A percentile compares a stretch with the other conserved stretches of the same genome.
phyloP scores from a whole-genome alignment of 352 stramenopile genomes.

The Phytophthora fragariaefolia region DNA sequence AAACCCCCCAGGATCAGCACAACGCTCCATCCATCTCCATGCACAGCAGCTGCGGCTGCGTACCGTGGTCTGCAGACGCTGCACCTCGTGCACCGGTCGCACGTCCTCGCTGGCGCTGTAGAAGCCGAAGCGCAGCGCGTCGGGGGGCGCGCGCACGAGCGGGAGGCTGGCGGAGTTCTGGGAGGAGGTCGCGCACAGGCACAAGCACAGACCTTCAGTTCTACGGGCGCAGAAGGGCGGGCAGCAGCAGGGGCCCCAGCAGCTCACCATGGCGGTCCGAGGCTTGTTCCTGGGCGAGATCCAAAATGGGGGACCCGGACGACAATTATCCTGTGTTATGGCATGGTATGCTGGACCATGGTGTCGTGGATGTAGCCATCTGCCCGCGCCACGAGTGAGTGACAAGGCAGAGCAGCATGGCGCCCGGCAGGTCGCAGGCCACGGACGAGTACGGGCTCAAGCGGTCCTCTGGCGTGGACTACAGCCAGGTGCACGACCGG shows the following conservation, averaged over 20 bases:
- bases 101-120: constrained; percentile 85
- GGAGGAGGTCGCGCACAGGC: not conserved
- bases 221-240: not conserved
- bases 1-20: not conserved
- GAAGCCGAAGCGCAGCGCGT: constrained; percentile 84
- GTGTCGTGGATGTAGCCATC: constrained; percentile 20
- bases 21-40: not conserved
- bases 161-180: constrained; percentile 79
- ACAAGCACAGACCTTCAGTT: constrained; percentile 8
- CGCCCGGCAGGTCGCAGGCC: constrained; percentile 28
- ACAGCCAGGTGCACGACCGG: constrained; percentile 79
- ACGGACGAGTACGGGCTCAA: constrained; percentile 73
- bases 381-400: not conserved
- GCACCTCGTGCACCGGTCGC: constrained; percentile 83
- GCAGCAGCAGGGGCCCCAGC: not conserved
- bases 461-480: constrained; percentile 84
- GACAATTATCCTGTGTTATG: not conserved
- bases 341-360: constrained; percentile 18
- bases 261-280: constrained; percentile 31
- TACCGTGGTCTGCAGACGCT: constrained; percentile 83
- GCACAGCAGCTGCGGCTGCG: constrained; percentile 5
- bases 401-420: constrained; percentile 13
- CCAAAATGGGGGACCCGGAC: constrained; percentile 21
- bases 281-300: constrained; percentile 25
- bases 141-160: constrained; percentile 81